These are phyloP conservation scores for Chamaecrista fasciculata DNA, from an alignment of 306 rosid species.

Conservation along the genomic window DNA sequence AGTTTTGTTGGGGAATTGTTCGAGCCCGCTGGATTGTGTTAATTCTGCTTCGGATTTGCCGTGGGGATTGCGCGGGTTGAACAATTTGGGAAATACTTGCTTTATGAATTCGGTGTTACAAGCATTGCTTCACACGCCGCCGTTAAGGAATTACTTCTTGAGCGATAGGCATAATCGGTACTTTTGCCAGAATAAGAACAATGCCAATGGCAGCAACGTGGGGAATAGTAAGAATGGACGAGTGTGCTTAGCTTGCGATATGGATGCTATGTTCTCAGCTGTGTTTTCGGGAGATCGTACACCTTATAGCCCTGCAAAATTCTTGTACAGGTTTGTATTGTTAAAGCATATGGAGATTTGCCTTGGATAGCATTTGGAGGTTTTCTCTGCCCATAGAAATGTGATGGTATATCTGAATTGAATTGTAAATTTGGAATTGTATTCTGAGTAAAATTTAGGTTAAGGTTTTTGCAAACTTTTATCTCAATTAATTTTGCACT, in stretches of 20 bases:
- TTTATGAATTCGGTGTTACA: conserved; percentile 94
- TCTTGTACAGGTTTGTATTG: conserved; percentile 66
- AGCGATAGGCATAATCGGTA: conserved; percentile 79
- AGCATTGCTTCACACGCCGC: conserved; percentile 91
- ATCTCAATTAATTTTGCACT: not conserved
- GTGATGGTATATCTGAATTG: not conserved
- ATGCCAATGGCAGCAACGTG: conserved; percentile 26
- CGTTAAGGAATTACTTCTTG: conserved; percentile 80
- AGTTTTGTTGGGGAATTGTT: conserved; percentile 47
- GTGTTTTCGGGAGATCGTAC: conserved; percentile 75
- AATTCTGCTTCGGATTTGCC: conserved; percentile 46
- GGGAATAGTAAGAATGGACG: conserved; percentile 39
- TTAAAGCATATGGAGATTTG: not conserved
- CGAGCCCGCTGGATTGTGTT: conserved; percentile 42
- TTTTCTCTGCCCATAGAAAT: not conserved
- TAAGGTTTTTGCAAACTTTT: not conserved
- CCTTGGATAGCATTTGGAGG: not conserved
- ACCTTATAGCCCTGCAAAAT: conserved; percentile 87
- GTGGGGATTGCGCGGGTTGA: conserved; percentile 80
- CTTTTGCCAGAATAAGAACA: conserved; percentile 67
- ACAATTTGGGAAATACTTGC: conserved; percentile 86
- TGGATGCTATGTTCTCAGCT: conserved; percentile 77
- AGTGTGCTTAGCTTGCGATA: conserved; percentile 79
- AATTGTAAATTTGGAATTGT: not conserved
- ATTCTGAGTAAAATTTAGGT: not conserved